These are phyloP conservation scores for Claviceps cyperi DNA, from an alignment of 2,329 filamentous ascomycete species.

Conservation along the genomic window DNA sequence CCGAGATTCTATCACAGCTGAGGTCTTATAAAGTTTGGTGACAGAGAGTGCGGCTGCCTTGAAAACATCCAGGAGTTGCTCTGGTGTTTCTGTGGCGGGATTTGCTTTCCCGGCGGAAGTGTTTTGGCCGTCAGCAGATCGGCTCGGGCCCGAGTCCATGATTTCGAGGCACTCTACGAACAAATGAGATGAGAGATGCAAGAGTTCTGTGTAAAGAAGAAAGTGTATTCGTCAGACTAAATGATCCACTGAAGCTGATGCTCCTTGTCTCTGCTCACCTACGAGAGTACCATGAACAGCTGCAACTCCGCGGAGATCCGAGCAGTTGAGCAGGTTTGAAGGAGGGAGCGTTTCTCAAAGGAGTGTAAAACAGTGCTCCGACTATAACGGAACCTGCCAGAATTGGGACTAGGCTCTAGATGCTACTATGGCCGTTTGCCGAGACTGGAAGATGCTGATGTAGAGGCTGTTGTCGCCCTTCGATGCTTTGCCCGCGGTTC, in stretches of 20 bases:
- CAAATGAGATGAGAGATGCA: background rate
- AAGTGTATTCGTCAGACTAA: background rate
- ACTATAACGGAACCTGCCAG: background rate
- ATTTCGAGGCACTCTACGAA: background rate
- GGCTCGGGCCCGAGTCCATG: conserved; percentile 8
- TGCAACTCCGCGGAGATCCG: conserved; percentile 4
- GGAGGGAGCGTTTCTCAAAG: background rate
- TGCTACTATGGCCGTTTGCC: background rate
- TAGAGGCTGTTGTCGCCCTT: background rate
- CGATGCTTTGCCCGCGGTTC: conserved; percentile 1
- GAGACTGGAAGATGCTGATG: background rate
- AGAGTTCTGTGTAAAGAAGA: background rate
- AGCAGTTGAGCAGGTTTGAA: background rate
- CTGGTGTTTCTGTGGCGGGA: conserved; percentile 28
- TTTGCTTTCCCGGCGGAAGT: conserved; percentile 16
- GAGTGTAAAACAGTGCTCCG: background rate
- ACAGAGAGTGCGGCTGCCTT: conserved; percentile 85
- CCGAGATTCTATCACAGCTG: conserved; percentile 60
- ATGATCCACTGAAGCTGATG: background rate
- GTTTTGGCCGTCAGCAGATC: conserved; percentile 5
- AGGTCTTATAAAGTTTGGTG: conserved; percentile 91
- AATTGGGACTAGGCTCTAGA: background rate
- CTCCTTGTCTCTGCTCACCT: background rate
- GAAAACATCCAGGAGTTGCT: conserved; percentile 73
- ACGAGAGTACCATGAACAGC: background rate